These are phyloP conservation scores for Bryoglossum gracile DNA, from an alignment of 495 filamentous ascomycete genomes.

Conservation along the genomic window DNA sequence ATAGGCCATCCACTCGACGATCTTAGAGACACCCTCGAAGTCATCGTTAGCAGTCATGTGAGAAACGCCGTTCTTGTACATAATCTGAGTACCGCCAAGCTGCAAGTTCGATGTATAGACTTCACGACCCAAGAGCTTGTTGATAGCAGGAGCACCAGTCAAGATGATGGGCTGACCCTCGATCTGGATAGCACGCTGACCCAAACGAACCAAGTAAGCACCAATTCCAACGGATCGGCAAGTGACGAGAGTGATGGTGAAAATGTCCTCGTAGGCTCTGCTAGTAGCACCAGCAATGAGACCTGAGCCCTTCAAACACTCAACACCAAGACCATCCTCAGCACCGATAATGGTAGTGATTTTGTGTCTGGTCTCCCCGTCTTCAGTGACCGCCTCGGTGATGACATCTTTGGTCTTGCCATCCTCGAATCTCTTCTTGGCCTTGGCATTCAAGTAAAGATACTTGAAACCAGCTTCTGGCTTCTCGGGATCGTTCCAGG, in stretches of 20 bases:
- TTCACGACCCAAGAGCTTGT: constrained; percentile 95
- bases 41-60: constrained; percentile 98
- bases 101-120: constrained; percentile 99
- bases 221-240: constrained; percentile 96
- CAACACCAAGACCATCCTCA: constrained; percentile 94
- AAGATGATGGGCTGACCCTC: constrained; percentile 99
- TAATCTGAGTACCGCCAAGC: constrained; percentile 98
- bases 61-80: constrained; percentile 99
- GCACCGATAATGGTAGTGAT: constrained; percentile 91
- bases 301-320: constrained; percentile 94
- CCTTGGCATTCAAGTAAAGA: constrained; percentile 84
- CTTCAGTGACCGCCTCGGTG: constrained; percentile 76
- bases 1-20: constrained; percentile 95
- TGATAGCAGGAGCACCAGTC: constrained; percentile 93
- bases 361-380: constrained; percentile 86
- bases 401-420: constrained; percentile 76
- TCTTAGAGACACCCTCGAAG: constrained; percentile 96
- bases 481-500: constrained; percentile 81
- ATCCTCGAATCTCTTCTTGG: constrained; percentile 83
- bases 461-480: constrained; percentile 96
- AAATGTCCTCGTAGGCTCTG: constrained; percentile 96
- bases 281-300: constrained; percentile 97
- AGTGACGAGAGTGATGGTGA: constrained; percentile 95
- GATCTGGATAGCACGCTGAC: constrained; percentile 96
- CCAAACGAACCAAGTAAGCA: constrained; percentile 95